Percentiles rank a stretch among this genome's conserved stretches.
phyloP scores from a whole-genome alignment of 2,329 filamentous ascomycete species.

The Talaromyces sp. region DNA sequence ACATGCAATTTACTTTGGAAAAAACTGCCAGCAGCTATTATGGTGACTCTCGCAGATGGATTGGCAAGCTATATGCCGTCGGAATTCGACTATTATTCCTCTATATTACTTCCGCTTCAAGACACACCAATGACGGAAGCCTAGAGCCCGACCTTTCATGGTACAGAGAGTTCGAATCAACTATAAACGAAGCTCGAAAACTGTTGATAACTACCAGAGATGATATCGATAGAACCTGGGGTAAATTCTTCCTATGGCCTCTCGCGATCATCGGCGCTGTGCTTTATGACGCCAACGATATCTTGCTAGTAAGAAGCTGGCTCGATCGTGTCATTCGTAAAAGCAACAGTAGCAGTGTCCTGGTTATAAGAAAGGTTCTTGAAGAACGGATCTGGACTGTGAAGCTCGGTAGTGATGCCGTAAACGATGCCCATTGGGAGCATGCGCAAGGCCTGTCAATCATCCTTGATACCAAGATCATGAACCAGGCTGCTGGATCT shows the following conservation, averaged over 20 bases:
- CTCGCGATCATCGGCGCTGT: slow-evolving; percentile 15
- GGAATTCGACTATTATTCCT: slow-evolving; percentile 16
- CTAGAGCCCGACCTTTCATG: neutral
- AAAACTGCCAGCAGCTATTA: slow-evolving; percentile 2
- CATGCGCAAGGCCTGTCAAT: slow-evolving; percentile 4
- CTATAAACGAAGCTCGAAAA: slow-evolving; percentile 5
- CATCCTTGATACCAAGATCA: slow-evolving; percentile 10
- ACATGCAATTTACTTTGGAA: slow-evolving; percentile 4
- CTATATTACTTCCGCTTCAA: slow-evolving; percentile 1
- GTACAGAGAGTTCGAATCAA: neutral
- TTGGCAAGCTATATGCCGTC: slow-evolving; percentile 14
- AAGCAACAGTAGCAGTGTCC: slow-evolving; percentile 6
- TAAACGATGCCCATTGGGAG: neutral
- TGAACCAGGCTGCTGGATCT: slow-evolving; percentile 7
- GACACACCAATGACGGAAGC: neutral
- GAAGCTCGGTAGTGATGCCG: neutral
- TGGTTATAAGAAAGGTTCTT: slow-evolving; percentile 12
- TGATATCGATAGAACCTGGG: slow-evolving; percentile 13
- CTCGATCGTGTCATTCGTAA: slow-evolving; percentile 14
- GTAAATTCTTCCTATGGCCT: slow-evolving; percentile 17
- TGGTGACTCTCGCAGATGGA: slow-evolving; percentile 14
- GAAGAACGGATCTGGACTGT: slow-evolving; percentile 10
- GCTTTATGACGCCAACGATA: slow-evolving; percentile 2
- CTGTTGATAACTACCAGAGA: slow-evolving; percentile 9
- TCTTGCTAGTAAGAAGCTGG: slow-evolving; percentile 9